Conservation (phyloP, 768 basidiomycete species). For the Sarcodon aspratus region DNA sequence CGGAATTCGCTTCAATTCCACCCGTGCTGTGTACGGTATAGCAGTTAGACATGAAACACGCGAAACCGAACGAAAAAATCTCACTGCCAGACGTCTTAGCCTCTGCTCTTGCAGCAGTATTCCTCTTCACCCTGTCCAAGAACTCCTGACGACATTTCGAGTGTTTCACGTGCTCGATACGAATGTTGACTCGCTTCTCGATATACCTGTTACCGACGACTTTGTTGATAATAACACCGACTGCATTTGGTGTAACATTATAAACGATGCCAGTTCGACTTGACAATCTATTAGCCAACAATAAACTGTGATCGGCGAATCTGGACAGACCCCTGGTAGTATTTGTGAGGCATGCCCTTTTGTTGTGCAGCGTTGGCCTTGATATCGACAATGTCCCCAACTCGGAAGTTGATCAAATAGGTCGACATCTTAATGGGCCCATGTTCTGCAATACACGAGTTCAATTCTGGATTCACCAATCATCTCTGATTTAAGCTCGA, state of each 20-base stretch:
- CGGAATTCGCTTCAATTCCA: conserved; percentile 80
- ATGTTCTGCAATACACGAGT: conserved; percentile 46
- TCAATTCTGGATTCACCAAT: conserved; percentile 4
- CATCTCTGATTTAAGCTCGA: conserved; percentile 3
- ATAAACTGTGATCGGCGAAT: not conserved
- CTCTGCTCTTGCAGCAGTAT: conserved; percentile 71
- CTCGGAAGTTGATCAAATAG: conserved; percentile 84
- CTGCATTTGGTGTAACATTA: conserved; percentile 92
- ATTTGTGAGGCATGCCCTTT: conserved; percentile 99
- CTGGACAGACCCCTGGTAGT: conserved; percentile 80
- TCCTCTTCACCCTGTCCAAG: conserved; percentile 88
- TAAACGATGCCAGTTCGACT: conserved; percentile 98
- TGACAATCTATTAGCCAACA: conserved; percentile 5
- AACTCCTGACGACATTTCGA: conserved; percentile 98
- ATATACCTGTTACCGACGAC: conserved; percentile 98
- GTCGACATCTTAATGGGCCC: conserved; percentile 88
- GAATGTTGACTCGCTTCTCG: conserved; percentile 98
- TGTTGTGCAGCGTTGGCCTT: conserved; percentile 98
- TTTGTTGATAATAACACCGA: conserved; percentile 97
- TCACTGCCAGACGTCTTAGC: conserved; percentile 87
- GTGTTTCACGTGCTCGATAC: conserved; percentile 91
- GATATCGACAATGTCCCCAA: conserved; percentile 99
- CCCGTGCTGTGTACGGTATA: conserved; percentile 41
- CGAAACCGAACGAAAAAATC: conserved; percentile 3
- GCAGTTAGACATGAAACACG: conserved; percentile 1